These are phyloP conservation scores for Suillus fuscotomentosus DNA, from an alignment of 768 basidiomycete genomes.

Conservation along the genomic window DNA sequence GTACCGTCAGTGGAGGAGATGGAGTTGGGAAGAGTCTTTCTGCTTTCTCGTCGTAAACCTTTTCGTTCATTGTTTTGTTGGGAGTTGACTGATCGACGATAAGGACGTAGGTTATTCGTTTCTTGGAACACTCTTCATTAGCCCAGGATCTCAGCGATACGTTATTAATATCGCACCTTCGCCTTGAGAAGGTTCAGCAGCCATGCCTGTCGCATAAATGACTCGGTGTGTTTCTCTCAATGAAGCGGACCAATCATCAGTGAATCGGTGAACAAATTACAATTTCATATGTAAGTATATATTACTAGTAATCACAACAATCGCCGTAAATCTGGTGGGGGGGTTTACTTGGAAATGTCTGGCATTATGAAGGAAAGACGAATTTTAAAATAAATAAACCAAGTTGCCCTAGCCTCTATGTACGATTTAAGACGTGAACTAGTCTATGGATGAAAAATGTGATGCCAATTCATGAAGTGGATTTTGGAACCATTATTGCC, in stretches of 20 bases:
- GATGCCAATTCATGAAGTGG: too few relatives aligned
- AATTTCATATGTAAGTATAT: not conserved
- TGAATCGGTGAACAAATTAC: not conserved
- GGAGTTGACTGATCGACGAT: not conserved
- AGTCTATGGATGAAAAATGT: not conserved
- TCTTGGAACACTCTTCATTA: too few relatives aligned
- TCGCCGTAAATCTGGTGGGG: not conserved
- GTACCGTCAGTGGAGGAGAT: constrained; percentile 22
- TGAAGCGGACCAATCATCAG: constrained; percentile 41
- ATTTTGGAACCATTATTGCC: too few relatives aligned
- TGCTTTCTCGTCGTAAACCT: constrained; percentile 1
- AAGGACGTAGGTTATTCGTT: not conserved
- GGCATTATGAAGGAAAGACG: not conserved
- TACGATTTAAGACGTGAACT: not conserved
- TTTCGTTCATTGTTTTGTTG: constrained; percentile 3
- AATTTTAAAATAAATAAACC: not conserved
- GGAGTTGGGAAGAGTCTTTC: constrained; percentile 26
- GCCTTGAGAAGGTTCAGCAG: too few relatives aligned
- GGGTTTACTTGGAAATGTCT: not conserved
- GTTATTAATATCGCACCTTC: too few relatives aligned
- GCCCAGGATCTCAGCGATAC: too few relatives aligned
- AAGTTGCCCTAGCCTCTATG: not conserved
- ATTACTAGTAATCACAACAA: not conserved
- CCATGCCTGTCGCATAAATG: constrained; percentile 45
- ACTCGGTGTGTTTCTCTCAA: constrained; percentile 52